Evolutionary conservation across 2,329 filamentous ascomycete genomes (phyloP), one percentile per base, ranked within the genome.

Genomic region (Gaeumannomyces sp.): DNA sequence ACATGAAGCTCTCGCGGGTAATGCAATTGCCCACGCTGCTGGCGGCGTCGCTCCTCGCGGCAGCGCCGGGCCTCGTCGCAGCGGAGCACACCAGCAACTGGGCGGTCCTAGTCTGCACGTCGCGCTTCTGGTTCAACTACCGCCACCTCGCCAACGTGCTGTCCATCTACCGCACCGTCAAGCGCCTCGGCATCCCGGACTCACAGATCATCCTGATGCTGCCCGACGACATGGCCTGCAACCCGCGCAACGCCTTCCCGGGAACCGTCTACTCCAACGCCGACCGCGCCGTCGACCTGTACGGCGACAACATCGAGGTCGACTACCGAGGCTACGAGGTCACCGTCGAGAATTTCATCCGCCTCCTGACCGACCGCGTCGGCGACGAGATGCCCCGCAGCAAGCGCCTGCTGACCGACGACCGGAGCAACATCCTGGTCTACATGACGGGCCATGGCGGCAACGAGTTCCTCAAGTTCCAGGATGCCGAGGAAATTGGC

Each of bases 121-220:
- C 95, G 64, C 91, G 95, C 64, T 99, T 99, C 83, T 99, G 95
- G 95, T 99, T 99, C 87, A 99, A 99, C 80, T 99, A 99, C 79
- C 91, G 95, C 65, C 95, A 99, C 77, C 89, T 99, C 63, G 93
- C 95, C 76, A 99, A 99, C 79, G 95, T 97, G 25, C 87, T 99
- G 67, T 97, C 94, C 66, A 88, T 99, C 68, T 99, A 99, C 79
- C 92, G 95, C 66, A 99, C 95, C 65, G 95, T 99, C 68, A 99
- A 99, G 81, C 91, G 95, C 16, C 88, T 99, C 53, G 95, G 95
- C 61, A 99, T 99, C 66, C 95, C 95, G 50, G 95, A 99, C 78
- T 97, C 92, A 63, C 95, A 99, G 76, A 99, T 99, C 78, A 98
- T 99, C 75, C 90, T 99, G 70, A 98, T 99, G 93, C 87, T 99